Percentiles rank a stretch among this genome's conserved stretches.
phyloP scores from a whole-genome alignment of 2,329 filamentous ascomycete genomes.

The Coccinonectria pachysandricola region DNA sequence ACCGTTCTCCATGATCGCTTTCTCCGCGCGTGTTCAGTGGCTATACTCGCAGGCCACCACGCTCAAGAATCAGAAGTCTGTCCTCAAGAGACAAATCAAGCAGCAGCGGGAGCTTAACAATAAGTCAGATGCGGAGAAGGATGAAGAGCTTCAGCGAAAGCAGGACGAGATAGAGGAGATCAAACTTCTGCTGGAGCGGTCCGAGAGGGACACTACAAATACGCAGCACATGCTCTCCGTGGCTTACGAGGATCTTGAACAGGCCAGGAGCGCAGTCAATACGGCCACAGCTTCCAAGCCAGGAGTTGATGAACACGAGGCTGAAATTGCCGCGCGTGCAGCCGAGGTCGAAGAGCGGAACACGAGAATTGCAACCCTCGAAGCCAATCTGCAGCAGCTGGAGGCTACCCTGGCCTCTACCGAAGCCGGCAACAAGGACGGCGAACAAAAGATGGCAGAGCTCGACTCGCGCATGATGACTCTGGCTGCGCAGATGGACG shows the following conservation, averaged over 20 bases:
- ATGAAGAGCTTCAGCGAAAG: constrained; percentile 51
- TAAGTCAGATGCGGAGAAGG: constrained; percentile 67
- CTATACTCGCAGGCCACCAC: constrained; percentile 67
- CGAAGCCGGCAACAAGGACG: constrained; percentile 30
- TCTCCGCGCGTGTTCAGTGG: constrained; percentile 69
- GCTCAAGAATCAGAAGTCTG: constrained; percentile 78
- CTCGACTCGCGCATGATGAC: constrained; percentile 20
- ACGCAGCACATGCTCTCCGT: constrained; percentile 40
- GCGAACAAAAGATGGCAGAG: constrained; percentile 22
- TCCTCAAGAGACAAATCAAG: constrained; percentile 84
- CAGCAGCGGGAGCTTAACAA: constrained; percentile 89
- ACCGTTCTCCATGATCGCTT: constrained; percentile 62
- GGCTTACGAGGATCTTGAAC: constrained; percentile 37
- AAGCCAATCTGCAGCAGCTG: constrained; percentile 22
- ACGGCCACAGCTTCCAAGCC: constrained; percentile 15
- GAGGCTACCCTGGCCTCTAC: constrained; percentile 16
- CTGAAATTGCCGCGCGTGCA: background rate
- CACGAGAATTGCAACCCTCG: constrained; percentile 31
- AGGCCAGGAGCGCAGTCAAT: constrained; percentile 16
- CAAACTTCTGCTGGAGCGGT: constrained; percentile 24
- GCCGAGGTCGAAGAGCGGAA: constrained; percentile 27
- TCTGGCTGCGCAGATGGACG: constrained; percentile 21
- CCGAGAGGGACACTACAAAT: constrained; percentile 27
- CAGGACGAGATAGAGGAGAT: constrained; percentile 44
- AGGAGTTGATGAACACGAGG: no score